These are phyloP conservation scores for Lyophyllum decastes DNA, from an alignment of 768 basidiomycete species.

Conservation along the genomic window DNA sequence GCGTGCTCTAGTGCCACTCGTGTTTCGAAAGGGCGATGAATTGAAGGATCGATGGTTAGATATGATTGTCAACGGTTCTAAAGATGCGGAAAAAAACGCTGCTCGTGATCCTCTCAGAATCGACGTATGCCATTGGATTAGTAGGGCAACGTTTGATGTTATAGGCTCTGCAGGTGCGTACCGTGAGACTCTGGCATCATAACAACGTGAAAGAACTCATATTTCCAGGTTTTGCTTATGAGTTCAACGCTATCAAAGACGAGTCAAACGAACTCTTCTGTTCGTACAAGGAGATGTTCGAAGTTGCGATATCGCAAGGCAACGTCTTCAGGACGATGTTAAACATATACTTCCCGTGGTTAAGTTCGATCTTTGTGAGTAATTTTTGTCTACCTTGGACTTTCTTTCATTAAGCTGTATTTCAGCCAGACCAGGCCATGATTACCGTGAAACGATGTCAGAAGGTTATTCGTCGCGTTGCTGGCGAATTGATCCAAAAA, in stretches of 20 bases:
- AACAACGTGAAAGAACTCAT: neutral
- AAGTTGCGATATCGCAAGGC: conserved; percentile 63
- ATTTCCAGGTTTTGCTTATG: conserved; percentile 75
- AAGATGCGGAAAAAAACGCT: conserved; percentile 30
- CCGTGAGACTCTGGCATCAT: neutral
- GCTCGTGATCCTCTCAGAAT: conserved; percentile 39
- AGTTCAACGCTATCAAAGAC: conserved; percentile 81
- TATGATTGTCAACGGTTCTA: conserved; percentile 33
- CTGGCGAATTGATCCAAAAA: conserved; percentile 74
- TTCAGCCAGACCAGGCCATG: conserved; percentile 55
- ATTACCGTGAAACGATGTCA: conserved; percentile 58
- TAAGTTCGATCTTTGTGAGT: conserved; percentile 60
- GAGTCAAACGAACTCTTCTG: conserved; percentile 76
- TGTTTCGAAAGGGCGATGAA: conserved; percentile 67
- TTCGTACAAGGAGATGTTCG: conserved; percentile 88
- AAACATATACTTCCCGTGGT: conserved; percentile 58
- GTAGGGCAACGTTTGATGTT: conserved; percentile 85
- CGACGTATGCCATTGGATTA: conserved; percentile 82
- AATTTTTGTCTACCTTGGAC: neutral
- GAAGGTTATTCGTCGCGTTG: conserved; percentile 64
- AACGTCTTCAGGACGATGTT: conserved; percentile 44
- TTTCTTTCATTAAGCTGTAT: neutral
- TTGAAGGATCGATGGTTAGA: conserved; percentile 62
- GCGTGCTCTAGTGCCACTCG: conserved; percentile 68
- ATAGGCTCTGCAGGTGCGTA: conserved; percentile 82